These are phyloP conservation scores for Leptographium lundbergii DNA, from an alignment of 2,329 filamentous ascomycete species.

Conservation along the genomic window DNA sequence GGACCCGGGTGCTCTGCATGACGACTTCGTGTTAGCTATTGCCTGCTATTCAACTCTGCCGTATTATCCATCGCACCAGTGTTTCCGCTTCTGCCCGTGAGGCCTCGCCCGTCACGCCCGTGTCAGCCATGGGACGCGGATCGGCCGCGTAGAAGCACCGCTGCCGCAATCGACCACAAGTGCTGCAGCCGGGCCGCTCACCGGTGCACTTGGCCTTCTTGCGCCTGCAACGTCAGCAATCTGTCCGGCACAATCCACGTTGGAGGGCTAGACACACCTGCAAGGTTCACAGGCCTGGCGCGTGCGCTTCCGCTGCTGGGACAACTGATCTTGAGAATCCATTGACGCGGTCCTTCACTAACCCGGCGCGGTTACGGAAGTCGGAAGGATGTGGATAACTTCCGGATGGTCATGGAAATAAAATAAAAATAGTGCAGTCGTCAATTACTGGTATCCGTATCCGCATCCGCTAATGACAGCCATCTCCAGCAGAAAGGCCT, in stretches of 20 bases:
- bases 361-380: not conserved
- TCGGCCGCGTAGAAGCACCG: slow-evolving; percentile 1
- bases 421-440: too few species aligned
- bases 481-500: too few species aligned
- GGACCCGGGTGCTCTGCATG: not conserved
- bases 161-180: not conserved
- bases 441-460: too few species aligned
- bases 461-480: too few species aligned
- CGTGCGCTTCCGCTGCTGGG: not conserved
- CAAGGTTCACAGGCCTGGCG: not conserved
- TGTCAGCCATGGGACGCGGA: not conserved
- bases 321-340: not conserved
- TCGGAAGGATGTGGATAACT: not conserved
- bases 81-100: not conserved
- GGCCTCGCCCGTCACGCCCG: not conserved
- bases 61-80: not conserved
- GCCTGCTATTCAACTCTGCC: not conserved
- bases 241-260: not conserved
- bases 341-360: not conserved
- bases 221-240: not conserved
- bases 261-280: not conserved
- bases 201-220: slow-evolving; percentile 2
- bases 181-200: not conserved
- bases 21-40: not conserved
- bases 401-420: not conserved